Conservation (phyloP, 192 early-diverging fungal species). For the Coemansia sp. region DNA sequence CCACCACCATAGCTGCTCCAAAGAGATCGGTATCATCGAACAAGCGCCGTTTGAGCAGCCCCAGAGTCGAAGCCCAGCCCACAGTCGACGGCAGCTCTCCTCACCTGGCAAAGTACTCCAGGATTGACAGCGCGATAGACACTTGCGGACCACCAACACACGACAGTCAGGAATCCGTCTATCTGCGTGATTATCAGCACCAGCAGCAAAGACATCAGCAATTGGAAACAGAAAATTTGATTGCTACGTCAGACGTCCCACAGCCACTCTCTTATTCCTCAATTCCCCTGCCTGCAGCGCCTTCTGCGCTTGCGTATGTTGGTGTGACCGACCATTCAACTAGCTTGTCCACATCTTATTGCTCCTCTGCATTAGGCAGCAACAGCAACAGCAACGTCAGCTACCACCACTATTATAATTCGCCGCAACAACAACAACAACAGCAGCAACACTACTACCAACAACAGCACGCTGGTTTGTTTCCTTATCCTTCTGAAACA, state of each 20-base stretch:
- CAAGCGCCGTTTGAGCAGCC: conserved; percentile 52
- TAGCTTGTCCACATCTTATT: conserved; percentile 1
- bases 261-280: conserved; percentile 8
- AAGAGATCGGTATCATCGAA: conserved; percentile 11
- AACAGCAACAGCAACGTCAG: neutral
- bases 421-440: neutral
- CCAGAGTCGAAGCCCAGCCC: conserved; percentile 8
- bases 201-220: conserved; percentile 3
- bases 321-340: neutral
- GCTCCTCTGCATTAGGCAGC: neutral
- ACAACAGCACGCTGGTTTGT: neutral
- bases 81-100: conserved; percentile 1
- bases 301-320: neutral
- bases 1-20: conserved; percentile 13
- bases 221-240: neutral
- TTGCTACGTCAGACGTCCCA: neutral
- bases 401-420: conserved; percentile 13
- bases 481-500: conserved; percentile 4
- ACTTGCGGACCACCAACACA: conserved; percentile 7
- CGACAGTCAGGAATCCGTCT: conserved; percentile 2
- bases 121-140: conserved; percentile 11
- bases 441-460: conserved; percentile 1
- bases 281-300: conserved; percentile 10
- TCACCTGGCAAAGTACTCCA: conserved; percentile 38
- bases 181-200: conserved; percentile 3